Percentiles rank a stretch among this genome's conserved stretches.
Evolutionary conservation across 371 early-diverging fungal species (phyloP).

Genomic region (Rhizopus microsporus): DNA sequence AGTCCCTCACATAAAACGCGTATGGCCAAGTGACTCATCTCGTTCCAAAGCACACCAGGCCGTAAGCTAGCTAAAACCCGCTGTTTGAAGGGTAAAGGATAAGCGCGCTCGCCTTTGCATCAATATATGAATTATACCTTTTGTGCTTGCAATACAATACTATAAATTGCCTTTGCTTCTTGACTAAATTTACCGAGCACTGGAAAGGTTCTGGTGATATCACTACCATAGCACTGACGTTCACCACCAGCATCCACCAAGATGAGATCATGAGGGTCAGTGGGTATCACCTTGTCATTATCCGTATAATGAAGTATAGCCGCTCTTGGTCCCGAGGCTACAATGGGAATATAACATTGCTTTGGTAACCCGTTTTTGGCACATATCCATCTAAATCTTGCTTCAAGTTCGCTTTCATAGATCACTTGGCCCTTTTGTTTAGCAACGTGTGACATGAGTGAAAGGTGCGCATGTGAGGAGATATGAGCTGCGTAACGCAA

Average conservation of each 20-base stretch:
- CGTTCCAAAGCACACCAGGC: constrained; percentile 85
- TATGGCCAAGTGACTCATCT: constrained; percentile 82
- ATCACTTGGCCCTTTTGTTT: constrained; percentile 25
- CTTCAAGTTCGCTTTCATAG: constrained; percentile 49
- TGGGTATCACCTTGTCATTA: constrained; percentile 34
- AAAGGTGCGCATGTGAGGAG: constrained; percentile 55
- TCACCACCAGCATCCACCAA: constrained; percentile 87
- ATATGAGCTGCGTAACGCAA: constrained; percentile 39
- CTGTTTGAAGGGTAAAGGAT: constrained; percentile 11
- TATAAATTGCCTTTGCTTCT: constrained; percentile 72
- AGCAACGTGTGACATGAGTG: constrained; percentile 23
- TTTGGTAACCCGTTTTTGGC: constrained; percentile 41
- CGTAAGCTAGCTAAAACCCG: constrained; percentile 58
- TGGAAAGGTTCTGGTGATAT: constrained; percentile 87
- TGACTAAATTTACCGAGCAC: constrained; percentile 67
- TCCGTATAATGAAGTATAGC: constrained; percentile 52
- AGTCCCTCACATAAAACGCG: constrained; percentile 69
- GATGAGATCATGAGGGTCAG: constrained; percentile 38
- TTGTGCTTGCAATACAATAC: constrained; percentile 77
- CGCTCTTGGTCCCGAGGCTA: constrained; percentile 45
- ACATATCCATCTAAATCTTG: constrained; percentile 49
- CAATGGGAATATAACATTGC: constrained; percentile 55
- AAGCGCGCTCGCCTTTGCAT: no score
- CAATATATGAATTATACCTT: constrained; percentile 30
- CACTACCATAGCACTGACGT: constrained; percentile 71